These are phyloP conservation scores for Carex pumila DNA, from an alignment of 176 grass and related monocot genomes.

Conservation along the genomic window DNA sequence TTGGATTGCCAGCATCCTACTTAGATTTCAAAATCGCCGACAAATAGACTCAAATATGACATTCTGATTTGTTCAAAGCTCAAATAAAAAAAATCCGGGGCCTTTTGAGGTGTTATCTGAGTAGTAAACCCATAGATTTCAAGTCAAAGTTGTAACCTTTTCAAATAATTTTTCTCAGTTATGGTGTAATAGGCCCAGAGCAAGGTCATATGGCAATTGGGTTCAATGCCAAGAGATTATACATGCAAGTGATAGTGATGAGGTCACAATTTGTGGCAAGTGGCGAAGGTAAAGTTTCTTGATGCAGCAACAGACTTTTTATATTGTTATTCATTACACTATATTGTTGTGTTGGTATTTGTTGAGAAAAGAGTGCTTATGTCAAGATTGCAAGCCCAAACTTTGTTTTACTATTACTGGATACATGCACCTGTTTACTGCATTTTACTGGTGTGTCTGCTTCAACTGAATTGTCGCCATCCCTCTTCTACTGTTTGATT, in stretches of 20 bases:
- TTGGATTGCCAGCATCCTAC: not conserved
- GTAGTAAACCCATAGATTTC: not conserved
- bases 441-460: not conserved
- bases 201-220: constrained; percentile 79
- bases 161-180: constrained; percentile 24
- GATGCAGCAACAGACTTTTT: constrained; percentile 14
- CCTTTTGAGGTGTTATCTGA: not conserved
- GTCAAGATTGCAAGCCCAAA: not conserved
- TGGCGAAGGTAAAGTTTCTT: constrained; percentile 74
- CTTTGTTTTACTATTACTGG: not conserved
- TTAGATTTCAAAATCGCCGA: not conserved
- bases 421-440: not conserved
- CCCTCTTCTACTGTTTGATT: not conserved
- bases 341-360: not conserved
- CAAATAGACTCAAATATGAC: not conserved
- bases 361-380: constrained; percentile 4
- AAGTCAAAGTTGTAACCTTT: constrained; percentile 15
- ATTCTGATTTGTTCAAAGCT: not conserved
- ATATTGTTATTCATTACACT: not conserved
- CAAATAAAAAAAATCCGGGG: not conserved
- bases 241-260: constrained; percentile 37
- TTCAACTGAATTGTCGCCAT: not conserved
- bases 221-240: constrained; percentile 69
- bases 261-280: constrained; percentile 63
- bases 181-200: constrained; percentile 27